These are phyloP conservation scores for Meyerozyma athensensis DNA, from an alignment of 1,139 yeast species.

Conservation along the genomic window DNA sequence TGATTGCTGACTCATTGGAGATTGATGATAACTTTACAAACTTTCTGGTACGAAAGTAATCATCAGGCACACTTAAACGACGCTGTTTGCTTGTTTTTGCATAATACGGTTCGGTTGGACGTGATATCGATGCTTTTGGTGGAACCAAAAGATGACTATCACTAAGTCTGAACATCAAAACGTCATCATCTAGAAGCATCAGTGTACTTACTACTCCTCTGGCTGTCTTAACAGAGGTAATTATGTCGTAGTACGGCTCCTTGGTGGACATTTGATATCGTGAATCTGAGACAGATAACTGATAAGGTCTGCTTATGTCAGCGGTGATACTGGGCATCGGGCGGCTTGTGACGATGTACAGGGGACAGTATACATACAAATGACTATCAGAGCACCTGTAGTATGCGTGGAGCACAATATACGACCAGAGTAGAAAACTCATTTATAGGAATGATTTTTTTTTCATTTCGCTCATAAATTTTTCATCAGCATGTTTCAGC, in stretches of 20 bases:
- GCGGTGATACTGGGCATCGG: too few species aligned
- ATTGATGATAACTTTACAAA: neutral
- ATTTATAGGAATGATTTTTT: too few species aligned
- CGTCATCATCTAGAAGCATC: neutral
- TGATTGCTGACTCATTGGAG: neutral
- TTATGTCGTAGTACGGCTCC: neutral
- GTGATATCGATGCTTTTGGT: neutral
- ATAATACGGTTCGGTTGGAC: conserved; percentile 1
- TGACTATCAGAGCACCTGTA: too few species aligned
- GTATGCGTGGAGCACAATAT: too few species aligned
- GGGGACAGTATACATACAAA: too few species aligned
- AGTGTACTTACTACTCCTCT: neutral
- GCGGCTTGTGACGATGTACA: too few species aligned
- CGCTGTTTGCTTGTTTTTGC: neutral
- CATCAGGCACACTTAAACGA: conserved; percentile 3
- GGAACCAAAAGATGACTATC: neutral
- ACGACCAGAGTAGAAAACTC: too few species aligned
- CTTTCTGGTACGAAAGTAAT: neutral
- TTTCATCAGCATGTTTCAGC: too few species aligned
- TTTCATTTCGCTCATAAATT: too few species aligned
- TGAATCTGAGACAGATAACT: too few species aligned
- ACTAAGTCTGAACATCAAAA: neutral
- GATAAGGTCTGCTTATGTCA: too few species aligned
- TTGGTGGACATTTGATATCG: too few species aligned
- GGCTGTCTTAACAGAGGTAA: neutral